phyloP scores from a whole-genome alignment of 2,329 filamentous ascomycete species.

The Colletotrichum sp. region DNA sequence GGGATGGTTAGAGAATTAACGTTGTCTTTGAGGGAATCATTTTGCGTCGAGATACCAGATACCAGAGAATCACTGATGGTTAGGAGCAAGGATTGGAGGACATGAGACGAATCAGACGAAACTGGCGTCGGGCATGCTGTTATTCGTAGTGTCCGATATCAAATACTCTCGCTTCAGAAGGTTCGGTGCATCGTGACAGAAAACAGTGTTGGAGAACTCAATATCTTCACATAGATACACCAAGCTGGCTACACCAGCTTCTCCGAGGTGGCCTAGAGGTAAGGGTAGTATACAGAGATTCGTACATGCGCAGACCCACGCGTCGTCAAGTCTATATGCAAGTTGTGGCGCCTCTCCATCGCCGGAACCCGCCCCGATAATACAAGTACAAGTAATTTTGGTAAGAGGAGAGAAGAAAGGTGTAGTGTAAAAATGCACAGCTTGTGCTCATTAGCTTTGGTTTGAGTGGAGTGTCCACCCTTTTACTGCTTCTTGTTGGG shows the following conservation, averaged over 20 bases:
- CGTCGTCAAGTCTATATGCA: conserved; percentile 22
- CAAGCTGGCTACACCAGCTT: background rate
- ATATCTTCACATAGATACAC: background rate
- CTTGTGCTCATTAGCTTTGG: conserved; percentile 5
- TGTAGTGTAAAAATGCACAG: background rate
- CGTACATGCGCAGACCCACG: conserved; percentile 18
- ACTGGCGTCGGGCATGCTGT: background rate
- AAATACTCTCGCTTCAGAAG: background rate
- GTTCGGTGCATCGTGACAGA: background rate
- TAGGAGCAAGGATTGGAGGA: background rate
- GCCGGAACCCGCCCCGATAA: conserved; percentile 5
- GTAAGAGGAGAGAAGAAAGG: conserved; percentile 13
- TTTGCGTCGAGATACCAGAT: background rate
- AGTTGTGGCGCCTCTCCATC: conserved; percentile 11
- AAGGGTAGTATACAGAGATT: conserved; percentile 23
- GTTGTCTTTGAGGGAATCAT: background rate
- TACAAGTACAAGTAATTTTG: conserved; percentile 20
- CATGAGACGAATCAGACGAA: background rate
- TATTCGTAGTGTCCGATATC: background rate
- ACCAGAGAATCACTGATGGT: background rate
- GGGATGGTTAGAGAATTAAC: background rate
- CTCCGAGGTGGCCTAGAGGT: conserved; percentile 2
- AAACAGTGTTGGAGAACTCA: background rate
- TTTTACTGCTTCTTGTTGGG: conserved; percentile 20
- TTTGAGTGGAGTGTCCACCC: background rate